phyloP scores from a whole-genome alignment of 768 basidiomycete genomes.

The Pluteus cervinus region DNA sequence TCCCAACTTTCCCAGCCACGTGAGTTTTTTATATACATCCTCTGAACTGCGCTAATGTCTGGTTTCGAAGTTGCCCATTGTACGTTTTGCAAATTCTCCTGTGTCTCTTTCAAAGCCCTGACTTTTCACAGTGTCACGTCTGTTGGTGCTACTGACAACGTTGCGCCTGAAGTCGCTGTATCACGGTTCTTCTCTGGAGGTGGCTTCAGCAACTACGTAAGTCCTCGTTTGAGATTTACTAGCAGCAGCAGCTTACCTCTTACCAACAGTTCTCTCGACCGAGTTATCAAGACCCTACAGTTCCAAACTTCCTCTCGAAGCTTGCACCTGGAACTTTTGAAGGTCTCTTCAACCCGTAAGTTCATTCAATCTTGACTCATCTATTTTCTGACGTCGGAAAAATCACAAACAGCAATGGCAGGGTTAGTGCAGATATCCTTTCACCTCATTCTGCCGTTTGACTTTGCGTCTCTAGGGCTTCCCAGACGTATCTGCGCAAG shows the following conservation, averaged over 20 bases:
- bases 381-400: too few relatives aligned
- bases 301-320: slow-evolving; percentile 34
- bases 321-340: slow-evolving; percentile 44
- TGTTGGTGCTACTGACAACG: slow-evolving; percentile 57
- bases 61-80: slow-evolving; percentile 40
- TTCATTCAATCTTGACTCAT: slow-evolving; percentile 5
- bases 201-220: slow-evolving; percentile 66
- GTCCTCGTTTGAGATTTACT: slow-evolving; percentile 12
- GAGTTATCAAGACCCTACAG: slow-evolving; percentile 42
- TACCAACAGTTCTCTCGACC: slow-evolving; percentile 46
- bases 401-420: slow-evolving; percentile 41
- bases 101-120: background rate
- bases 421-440: slow-evolving; percentile 29
- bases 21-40: slow-evolving; percentile 13
- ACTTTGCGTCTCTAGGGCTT: slow-evolving; percentile 32
- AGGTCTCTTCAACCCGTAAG: slow-evolving; percentile 57
- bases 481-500: slow-evolving; percentile 64
- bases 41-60: slow-evolving; percentile 1
- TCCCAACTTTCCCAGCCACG: slow-evolving; percentile 56
- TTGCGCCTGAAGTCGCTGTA: slow-evolving; percentile 58
- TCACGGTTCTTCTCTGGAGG: slow-evolving; percentile 55
- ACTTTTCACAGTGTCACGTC: slow-evolving; percentile 51
- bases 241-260: background rate
- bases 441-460: background rate
- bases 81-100: slow-evolving; percentile 18